Percentiles rank a stretch among this genome's conserved stretches.
These are phyloP conservation scores for Breviolum minutum DNA, from an alignment of 73 alveolate species.

Conservation along the genomic window DNA sequence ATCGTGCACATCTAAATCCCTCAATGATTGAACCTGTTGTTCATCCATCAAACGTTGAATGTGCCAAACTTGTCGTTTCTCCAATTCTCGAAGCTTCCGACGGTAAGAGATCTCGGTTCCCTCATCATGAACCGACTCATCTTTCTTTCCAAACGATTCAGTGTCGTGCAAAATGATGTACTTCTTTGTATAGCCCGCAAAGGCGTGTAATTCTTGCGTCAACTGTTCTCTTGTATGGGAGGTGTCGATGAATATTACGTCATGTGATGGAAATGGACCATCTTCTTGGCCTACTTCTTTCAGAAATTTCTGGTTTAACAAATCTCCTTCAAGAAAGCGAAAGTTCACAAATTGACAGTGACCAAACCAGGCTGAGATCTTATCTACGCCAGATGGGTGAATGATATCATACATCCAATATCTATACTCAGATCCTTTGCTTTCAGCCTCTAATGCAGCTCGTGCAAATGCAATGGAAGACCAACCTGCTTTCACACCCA, in stretches of 20 bases:
- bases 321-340: not conserved
- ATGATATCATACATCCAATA: constrained; percentile 20
- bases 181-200: not conserved
- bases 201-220: not conserved
- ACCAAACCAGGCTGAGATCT: not conserved
- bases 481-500: not conserved
- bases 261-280: not conserved
- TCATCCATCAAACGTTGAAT: not conserved
- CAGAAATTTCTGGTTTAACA: constrained; percentile 18
- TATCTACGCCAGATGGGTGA: not conserved
- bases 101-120: not conserved
- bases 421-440: not conserved
- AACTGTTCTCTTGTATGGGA: constrained; percentile 10
- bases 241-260: not conserved
- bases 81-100: not conserved
- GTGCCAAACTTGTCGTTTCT: not conserved
- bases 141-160: not conserved
- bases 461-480: not conserved
- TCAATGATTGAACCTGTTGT: not conserved
- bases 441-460: not conserved
- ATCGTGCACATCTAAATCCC: not conserved
- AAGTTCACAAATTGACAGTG: not conserved
- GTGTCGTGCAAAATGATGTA: constrained; percentile 12
- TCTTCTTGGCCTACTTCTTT: not conserved
- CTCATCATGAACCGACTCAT: not conserved